These are phyloP conservation scores for Aspergillus leporis DNA, from an alignment of 495 filamentous ascomycete species.

Conservation along the genomic window DNA sequence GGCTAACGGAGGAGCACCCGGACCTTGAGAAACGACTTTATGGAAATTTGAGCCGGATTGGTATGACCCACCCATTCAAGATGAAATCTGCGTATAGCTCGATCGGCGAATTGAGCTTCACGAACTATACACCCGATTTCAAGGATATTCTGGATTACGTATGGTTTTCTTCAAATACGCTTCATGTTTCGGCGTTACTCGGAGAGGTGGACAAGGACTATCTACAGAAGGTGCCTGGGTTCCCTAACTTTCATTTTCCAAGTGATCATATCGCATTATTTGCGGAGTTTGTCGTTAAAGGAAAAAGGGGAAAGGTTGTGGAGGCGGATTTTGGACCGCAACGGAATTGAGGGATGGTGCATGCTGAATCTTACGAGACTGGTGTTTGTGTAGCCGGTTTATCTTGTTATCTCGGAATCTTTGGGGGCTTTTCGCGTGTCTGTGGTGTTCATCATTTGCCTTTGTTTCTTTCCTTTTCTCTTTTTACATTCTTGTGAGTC, in stretches of 20 bases:
- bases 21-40: slow-evolving; percentile 76
- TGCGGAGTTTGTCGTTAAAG: slow-evolving; percentile 89
- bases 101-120: slow-evolving; percentile 83
- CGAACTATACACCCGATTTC: slow-evolving; percentile 94
- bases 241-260: slow-evolving; percentile 96
- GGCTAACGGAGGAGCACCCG: slow-evolving; percentile 66
- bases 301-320: slow-evolving; percentile 77
- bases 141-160: slow-evolving; percentile 92
- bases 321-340: slow-evolving; percentile 64
- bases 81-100: slow-evolving; percentile 82
- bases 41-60: slow-evolving; percentile 86
- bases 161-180: slow-evolving; percentile 90
- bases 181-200: slow-evolving; percentile 83
- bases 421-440: slow-evolving; percentile 34
- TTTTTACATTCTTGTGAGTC: slow-evolving; percentile 17
- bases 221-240: slow-evolving; percentile 86
- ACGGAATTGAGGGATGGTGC: slow-evolving; percentile 49
- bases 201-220: slow-evolving; percentile 91
- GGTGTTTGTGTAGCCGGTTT: slow-evolving; percentile 46
- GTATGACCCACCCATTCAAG: slow-evolving; percentile 92
- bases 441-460: slow-evolving; percentile 24
- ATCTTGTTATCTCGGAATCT: slow-evolving; percentile 47
- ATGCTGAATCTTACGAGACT: slow-evolving; percentile 43
- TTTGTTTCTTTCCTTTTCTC: slow-evolving; percentile 13
- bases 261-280: slow-evolving; percentile 93